Percentiles rank a stretch among this genome's conserved stretches.
Conservation (phyloP, 148 eudicot genomes). For the Beta vulgaris region DNA sequence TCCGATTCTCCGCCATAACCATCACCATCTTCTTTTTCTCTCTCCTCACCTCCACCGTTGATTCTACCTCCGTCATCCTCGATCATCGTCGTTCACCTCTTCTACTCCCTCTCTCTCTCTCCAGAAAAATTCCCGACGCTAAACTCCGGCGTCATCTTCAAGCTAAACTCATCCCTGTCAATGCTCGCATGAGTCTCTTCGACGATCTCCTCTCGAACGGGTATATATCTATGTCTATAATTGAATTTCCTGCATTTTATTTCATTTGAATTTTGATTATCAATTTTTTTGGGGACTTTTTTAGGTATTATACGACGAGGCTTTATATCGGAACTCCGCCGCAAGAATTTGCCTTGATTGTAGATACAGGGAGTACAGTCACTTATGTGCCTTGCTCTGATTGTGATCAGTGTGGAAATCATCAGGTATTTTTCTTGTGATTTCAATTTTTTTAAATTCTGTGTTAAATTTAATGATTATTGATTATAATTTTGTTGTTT, state of each 20-base stretch:
- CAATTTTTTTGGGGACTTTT: background rate
- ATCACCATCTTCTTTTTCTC: conserved; percentile 14
- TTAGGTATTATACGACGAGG: conserved; percentile 81
- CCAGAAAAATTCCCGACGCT: conserved; percentile 21
- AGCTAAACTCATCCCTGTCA: conserved; percentile 33
- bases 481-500: background rate
- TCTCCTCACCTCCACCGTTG: conserved; percentile 27
- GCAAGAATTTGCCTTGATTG: conserved; percentile 87
- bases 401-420: conserved; percentile 89
- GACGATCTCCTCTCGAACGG: conserved; percentile 87
- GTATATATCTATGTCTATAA: conserved; percentile 28
- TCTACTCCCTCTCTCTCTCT: conserved; percentile 55
- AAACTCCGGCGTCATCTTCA: conserved; percentile 53
- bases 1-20: conserved; percentile 30
- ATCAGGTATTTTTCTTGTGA: conserved; percentile 51
- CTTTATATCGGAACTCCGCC: conserved; percentile 86
- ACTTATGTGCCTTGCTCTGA: conserved; percentile 94
- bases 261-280: background rate
- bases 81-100: conserved; percentile 34
- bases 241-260: background rate
- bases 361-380: conserved; percentile 96
- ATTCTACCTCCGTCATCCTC: conserved; percentile 4
- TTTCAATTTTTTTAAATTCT: background rate
- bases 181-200: conserved; percentile 72
- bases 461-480: background rate